Percentiles rank a stretch among this genome's conserved stretches.
phyloP scores from a whole-genome alignment of 306 rosid species.

The Elaeagnus macrophylla region DNA sequence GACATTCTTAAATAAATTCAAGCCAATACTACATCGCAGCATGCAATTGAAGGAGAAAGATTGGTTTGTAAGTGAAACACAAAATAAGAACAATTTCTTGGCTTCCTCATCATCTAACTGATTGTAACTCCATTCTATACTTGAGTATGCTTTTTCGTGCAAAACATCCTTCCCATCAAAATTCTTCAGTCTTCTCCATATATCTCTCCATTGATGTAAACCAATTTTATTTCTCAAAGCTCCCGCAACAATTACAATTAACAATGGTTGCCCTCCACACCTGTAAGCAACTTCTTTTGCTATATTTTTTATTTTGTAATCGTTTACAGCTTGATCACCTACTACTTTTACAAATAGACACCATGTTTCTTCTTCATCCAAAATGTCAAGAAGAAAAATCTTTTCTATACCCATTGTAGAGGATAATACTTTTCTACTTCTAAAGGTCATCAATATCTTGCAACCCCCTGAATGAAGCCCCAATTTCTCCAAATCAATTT shows the following conservation, averaged over 20 bases:
- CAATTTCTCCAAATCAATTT: slow-evolving; percentile 16
- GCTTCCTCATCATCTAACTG: slow-evolving; percentile 13
- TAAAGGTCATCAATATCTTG: slow-evolving; percentile 27
- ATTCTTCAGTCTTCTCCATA: neutral
- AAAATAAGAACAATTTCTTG: slow-evolving; percentile 20
- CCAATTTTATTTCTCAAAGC: slow-evolving; percentile 8
- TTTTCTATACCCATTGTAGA: slow-evolving; percentile 13
- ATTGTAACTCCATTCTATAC: slow-evolving; percentile 18
- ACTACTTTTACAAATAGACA: too few species aligned
- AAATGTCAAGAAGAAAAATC: slow-evolving; percentile 8
- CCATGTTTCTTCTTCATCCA: slow-evolving; percentile 20
- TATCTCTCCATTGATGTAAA: neutral
- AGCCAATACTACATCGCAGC: slow-evolving; percentile 23
- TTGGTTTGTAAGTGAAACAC: slow-evolving; percentile 7
- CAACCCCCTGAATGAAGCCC: slow-evolving; percentile 23
- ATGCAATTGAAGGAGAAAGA: slow-evolving; percentile 13
- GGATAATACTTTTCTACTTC: slow-evolving; percentile 17
- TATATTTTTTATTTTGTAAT: neutral
- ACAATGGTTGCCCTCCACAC: slow-evolving; percentile 30
- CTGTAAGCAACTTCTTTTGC: slow-evolving; percentile 19
- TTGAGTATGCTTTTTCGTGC: neutral
- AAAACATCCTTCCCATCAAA: neutral
- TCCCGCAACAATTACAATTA: slow-evolving; percentile 22
- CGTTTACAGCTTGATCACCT: slow-evolving; percentile 1
- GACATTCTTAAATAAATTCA: neutral